Percentiles rank a stretch among this genome's conserved stretches.
phyloP scores from a whole-genome alignment of 768 basidiomycete species.

The Scleroderma bovista region DNA sequence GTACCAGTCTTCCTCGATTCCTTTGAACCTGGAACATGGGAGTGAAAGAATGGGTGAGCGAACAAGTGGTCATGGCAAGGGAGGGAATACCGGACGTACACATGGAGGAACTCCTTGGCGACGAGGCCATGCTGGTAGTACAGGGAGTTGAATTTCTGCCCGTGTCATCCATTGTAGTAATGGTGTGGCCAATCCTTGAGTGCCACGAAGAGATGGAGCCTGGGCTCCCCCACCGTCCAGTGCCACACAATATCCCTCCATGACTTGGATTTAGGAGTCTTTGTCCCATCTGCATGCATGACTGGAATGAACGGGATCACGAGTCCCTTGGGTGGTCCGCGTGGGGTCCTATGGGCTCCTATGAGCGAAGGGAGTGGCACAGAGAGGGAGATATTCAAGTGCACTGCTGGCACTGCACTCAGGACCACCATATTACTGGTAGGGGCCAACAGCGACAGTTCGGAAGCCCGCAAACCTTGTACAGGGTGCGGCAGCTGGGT shows the following conservation, averaged over 20 bases:
- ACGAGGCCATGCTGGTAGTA: neutral
- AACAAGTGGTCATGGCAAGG: neutral
- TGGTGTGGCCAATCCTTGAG: slow-evolving; percentile 7
- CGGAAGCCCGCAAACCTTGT: too few species aligned
- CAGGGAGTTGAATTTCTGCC: neutral
- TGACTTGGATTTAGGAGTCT: slow-evolving; percentile 10
- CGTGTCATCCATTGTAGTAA: neutral
- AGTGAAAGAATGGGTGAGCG: too few species aligned
- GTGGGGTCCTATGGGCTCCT: too few species aligned
- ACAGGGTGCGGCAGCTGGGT: too few species aligned
- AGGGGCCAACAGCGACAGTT: too few species aligned
- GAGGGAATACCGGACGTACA: neutral
- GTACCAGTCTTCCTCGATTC: too few species aligned
- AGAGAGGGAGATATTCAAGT: too few species aligned
- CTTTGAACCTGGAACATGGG: too few species aligned
- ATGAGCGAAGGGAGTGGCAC: too few species aligned
- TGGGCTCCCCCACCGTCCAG: slow-evolving; percentile 3
- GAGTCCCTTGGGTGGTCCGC: neutral
- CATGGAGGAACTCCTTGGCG: neutral
- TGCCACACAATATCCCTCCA: slow-evolving; percentile 6
- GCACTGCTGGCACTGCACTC: too few species aligned
- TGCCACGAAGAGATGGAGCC: neutral
- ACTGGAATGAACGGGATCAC: neutral
- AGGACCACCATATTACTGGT: too few species aligned
- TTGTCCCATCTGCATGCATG: slow-evolving; percentile 8